These are phyloP conservation scores for Pulveroboletus sp. DNA, from an alignment of 768 basidiomycete species.

Conservation along the genomic window DNA sequence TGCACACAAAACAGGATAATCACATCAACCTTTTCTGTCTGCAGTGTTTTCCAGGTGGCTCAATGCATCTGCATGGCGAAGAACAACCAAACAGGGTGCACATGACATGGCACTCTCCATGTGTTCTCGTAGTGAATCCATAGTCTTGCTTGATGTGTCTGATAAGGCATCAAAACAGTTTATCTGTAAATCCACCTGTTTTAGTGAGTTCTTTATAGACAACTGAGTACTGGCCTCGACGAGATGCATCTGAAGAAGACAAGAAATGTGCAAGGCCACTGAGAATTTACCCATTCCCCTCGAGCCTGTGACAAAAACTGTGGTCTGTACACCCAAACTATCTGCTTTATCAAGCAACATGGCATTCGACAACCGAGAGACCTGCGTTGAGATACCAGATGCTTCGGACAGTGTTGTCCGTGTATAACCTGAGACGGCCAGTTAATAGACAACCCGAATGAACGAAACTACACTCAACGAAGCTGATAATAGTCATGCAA, in stretches of 20 bases:
- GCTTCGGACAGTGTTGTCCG: neutral
- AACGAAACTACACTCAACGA: constrained; percentile 37
- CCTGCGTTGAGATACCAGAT: constrained; percentile 40
- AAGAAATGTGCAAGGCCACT: constrained; percentile 50
- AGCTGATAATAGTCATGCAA: constrained; percentile 44
- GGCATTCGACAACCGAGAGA: constrained; percentile 58
- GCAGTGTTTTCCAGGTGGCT: constrained; percentile 58
- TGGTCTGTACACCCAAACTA: constrained; percentile 60
- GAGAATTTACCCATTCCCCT: constrained; percentile 82
- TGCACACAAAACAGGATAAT: neutral
- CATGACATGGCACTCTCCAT: constrained; percentile 76
- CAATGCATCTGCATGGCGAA: constrained; percentile 80
- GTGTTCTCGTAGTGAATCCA: constrained; percentile 63
- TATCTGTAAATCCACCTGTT: constrained; percentile 45
- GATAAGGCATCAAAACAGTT: constrained; percentile 82
- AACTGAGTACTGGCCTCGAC: constrained; percentile 52
- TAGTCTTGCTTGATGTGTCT: constrained; percentile 72
- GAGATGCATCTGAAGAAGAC: constrained; percentile 68
- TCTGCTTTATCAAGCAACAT: constrained; percentile 52
- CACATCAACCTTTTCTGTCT: constrained; percentile 49
- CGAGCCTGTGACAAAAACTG: constrained; percentile 73
- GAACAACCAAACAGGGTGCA: constrained; percentile 79
- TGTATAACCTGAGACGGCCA: constrained; percentile 18
- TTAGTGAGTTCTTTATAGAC: neutral
- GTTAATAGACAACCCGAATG: constrained; percentile 4